These are phyloP conservation scores for Cyamopsis tetragonoloba DNA, from an alignment of 306 rosid genomes.

Conservation along the genomic window DNA sequence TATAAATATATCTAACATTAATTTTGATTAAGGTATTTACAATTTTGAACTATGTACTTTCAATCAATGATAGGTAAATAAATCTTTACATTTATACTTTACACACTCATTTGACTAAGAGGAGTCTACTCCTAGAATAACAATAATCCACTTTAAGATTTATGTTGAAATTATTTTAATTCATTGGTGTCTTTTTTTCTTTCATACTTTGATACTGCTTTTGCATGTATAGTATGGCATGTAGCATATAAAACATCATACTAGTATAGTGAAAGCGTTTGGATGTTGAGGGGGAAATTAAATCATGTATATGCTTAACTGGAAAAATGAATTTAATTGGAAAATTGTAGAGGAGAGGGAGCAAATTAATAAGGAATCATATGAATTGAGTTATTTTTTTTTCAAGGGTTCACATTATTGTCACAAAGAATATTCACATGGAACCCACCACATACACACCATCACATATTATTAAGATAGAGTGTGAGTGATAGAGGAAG, in stretches of 20 bases:
- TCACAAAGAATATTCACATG: conserved; percentile 31
- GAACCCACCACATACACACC: conserved; percentile 29
- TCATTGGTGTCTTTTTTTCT: too few relatives aligned
- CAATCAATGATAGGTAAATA: too few relatives aligned
- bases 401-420: background rate
- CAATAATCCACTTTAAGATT: too few relatives aligned
- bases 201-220: too few relatives aligned
- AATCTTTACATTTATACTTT: too few relatives aligned
- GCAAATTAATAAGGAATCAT: background rate
- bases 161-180: too few relatives aligned
- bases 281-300: background rate
- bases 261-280: background rate
- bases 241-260: background rate
- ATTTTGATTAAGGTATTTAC: too few relatives aligned
- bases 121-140: too few relatives aligned
- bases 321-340: background rate
- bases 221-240: background rate
- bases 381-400: background rate
- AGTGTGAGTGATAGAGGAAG: conserved; percentile 9
- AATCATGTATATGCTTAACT: background rate
- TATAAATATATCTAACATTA: too few relatives aligned
- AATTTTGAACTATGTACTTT: too few relatives aligned
- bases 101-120: too few relatives aligned
- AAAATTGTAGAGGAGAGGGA: background rate
- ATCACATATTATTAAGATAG: conserved; percentile 13